Evolutionary conservation across 768 basidiomycete genomes (phyloP).

Genomic region (Grammothele lineata): DNA sequence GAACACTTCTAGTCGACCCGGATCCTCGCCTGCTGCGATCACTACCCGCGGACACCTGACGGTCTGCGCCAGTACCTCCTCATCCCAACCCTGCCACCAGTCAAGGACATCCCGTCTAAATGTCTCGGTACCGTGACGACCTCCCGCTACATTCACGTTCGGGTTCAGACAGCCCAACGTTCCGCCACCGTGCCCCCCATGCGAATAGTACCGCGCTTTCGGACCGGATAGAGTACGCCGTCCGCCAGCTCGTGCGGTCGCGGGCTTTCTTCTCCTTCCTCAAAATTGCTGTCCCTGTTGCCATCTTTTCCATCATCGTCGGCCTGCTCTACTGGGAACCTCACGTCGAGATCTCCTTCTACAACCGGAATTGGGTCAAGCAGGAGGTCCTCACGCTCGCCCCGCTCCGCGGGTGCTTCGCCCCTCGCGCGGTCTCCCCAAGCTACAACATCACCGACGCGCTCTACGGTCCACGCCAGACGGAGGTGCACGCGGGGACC

Average conservation of each 20-base stretch:
- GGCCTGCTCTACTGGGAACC: slow-evolving; percentile 69
- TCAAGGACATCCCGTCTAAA: no score
- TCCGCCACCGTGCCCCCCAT: background rate
- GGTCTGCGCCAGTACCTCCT: no score
- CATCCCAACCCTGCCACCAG: no score
- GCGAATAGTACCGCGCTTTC: no score
- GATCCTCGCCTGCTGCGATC: no score
- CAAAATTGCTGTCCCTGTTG: slow-evolving; percentile 19
- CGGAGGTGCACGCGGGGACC: slow-evolving; percentile 78
- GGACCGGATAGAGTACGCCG: background rate
- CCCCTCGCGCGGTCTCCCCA: slow-evolving; percentile 52
- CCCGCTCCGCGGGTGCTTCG: slow-evolving; percentile 74
- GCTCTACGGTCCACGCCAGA: slow-evolving; percentile 59
- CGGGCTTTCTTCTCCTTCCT: slow-evolving; percentile 15
- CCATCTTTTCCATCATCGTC: slow-evolving; percentile 34
- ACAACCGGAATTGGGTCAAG: slow-evolving; percentile 70
- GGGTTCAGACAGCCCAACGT: background rate
- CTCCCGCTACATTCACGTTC: background rate
- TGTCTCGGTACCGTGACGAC: no score
- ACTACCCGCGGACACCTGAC: no score
- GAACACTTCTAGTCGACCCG: no score
- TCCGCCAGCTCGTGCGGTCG: slow-evolving; percentile 12
- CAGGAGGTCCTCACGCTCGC: slow-evolving; percentile 62
- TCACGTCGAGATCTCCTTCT: slow-evolving; percentile 82
- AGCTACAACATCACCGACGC: slow-evolving; percentile 64